Evolutionary conservation across 2,329 filamentous ascomycete genomes (phyloP).

Genomic region (Fusarium sp.): DNA sequence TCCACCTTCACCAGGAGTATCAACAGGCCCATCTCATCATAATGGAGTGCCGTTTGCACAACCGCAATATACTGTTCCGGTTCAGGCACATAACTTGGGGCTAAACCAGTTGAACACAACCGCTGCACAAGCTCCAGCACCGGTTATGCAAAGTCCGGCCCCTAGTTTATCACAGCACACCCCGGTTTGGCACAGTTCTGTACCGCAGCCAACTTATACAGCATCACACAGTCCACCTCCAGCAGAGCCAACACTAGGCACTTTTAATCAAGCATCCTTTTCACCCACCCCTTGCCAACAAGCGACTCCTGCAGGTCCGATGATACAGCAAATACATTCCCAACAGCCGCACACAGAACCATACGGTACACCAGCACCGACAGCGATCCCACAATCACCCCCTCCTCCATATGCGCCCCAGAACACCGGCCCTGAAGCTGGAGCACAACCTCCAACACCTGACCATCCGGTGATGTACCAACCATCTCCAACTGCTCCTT

Average conservation of each 20-base stretch:
- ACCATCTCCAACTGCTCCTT: constrained; percentile 18
- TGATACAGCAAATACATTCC: constrained; percentile 19
- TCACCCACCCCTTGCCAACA: constrained; percentile 28
- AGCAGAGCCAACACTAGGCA: constrained; percentile 8
- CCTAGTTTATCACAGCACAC: constrained; percentile 21
- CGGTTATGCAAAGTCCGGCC: constrained; percentile 5
- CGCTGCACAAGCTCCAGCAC: constrained; percentile 2
- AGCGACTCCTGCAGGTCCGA: neutral
- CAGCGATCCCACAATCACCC: constrained; percentile 36
- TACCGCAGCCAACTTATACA: constrained; percentile 40
- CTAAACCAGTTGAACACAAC: constrained; percentile 11
- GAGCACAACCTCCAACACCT: constrained; percentile 23
- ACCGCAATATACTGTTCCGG: constrained; percentile 36
- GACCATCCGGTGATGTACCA: constrained; percentile 33
- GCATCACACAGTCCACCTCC: neutral
- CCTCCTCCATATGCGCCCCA: constrained; percentile 45
- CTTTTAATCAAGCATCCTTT: neutral
- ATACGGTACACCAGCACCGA: neutral
- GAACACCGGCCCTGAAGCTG: constrained; percentile 15
- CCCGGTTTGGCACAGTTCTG: constrained; percentile 9
- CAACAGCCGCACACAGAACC: constrained; percentile 27
- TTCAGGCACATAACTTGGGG: constrained; percentile 26
- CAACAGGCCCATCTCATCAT: constrained; percentile 13
- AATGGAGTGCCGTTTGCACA: constrained; percentile 35
- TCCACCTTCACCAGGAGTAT: constrained; percentile 9